Evolutionary conservation across 345 rosid genomes (phyloP), one percentile per base, ranked within the genome.

Genomic region (Euphorbia tirucalli): DNA sequence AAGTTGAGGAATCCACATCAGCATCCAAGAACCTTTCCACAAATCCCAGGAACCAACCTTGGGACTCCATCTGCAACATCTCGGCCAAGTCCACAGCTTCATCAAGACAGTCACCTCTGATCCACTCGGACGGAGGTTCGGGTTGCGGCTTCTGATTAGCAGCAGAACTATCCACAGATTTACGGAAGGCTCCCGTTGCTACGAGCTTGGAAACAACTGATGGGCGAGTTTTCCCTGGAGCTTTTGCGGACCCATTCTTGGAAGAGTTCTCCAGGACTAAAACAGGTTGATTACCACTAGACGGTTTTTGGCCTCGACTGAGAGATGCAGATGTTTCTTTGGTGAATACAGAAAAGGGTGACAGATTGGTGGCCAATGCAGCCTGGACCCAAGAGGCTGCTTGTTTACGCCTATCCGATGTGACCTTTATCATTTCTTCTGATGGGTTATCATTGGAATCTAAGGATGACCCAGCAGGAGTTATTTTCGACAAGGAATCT

Each of bases 301-400:
- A 55, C 31, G 71, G 35, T 71, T 83, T 89, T 66, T 65, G 85
- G 68, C 76, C 79, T 74, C 71, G 85, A 56, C 81, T 19, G 1
- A 75, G 83, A 73, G 62, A 78, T 16, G 21, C 64, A 62, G 39
- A 67, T 16, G 82, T 58, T 74, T 86, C 89, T 85, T 70, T 89
- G 65, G 83, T 80, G 68, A 85, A 89, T 22, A 95, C 85, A 32
- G 92, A 83, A 80, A 95, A 90, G 65, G 93, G 65, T 0, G 97
- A 92, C 75, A 95, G 74, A 61, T 92, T 89, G 65, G 97, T 89
- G 71, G 87, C 79, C 73, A 95, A 66, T 32, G 99, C 99, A 71
- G 94, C 94, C 78, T 95, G 94, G 66, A 95, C 90, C 99, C 99
- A 95, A 15, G 82, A 74, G 68, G 88, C 82, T 49, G 96, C 97